phyloP scores from a whole-genome alignment of 306 rosid genomes.

The Urtica urens region DNA sequence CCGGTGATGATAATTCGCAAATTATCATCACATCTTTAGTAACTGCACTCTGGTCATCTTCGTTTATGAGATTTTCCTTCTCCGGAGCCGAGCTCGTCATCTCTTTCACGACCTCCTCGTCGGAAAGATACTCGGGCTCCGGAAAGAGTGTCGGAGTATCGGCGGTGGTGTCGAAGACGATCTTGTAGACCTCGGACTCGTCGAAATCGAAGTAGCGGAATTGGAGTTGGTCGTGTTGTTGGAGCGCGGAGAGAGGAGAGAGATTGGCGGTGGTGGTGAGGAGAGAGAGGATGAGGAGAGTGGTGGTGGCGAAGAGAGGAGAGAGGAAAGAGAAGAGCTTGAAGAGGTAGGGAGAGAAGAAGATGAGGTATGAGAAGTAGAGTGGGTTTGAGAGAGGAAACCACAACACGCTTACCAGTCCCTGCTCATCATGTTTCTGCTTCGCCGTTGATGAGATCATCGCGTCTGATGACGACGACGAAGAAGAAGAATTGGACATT shows the following conservation, averaged over 20 bases:
- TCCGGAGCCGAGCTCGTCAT: conserved; percentile 20
- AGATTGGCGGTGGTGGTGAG: conserved; percentile 44
- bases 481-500: too few species aligned
- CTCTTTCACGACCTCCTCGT: conserved; percentile 35
- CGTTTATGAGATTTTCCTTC: conserved; percentile 12
- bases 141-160: too few species aligned
- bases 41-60: conserved; percentile 15
- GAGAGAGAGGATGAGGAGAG: conserved; percentile 55
- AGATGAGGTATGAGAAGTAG: conserved; percentile 70
- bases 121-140: too few species aligned
- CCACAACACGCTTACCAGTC: conserved; percentile 36
- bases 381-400: conserved; percentile 72
- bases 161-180: conserved; percentile 58
- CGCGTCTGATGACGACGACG: too few species aligned
- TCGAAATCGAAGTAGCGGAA: conserved; percentile 29
- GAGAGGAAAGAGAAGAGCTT: conserved; percentile 70
- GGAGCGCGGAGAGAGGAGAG: conserved; percentile 46
- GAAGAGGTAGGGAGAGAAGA: conserved; percentile 72
- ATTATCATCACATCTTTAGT: conserved; percentile 23
- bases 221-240: conserved; percentile 4
- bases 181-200: conserved; percentile 69
- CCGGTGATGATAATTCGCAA: conserved; percentile 11
- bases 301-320: conserved; percentile 69
- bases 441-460: too few species aligned
- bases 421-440: too few species aligned